Evolutionary conservation across 2,329 filamentous ascomycete species (phyloP).

Genomic region (Thelonectria discophora): DNA sequence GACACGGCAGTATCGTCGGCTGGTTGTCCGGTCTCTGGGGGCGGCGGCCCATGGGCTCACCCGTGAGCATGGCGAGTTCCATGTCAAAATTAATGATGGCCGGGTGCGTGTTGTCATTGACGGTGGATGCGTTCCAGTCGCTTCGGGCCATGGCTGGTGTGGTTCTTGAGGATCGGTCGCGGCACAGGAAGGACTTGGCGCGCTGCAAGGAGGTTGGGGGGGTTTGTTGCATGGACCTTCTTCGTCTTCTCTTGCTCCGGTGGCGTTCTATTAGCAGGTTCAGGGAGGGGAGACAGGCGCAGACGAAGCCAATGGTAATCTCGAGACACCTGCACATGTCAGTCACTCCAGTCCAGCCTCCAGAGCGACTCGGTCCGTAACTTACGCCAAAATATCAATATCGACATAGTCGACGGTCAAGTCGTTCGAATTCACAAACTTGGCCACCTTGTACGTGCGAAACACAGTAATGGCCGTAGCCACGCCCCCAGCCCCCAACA

Average conservation of each 20-base stretch:
- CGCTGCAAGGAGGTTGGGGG: neutral
- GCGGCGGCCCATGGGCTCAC: conserved; percentile 22
- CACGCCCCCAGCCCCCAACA: conserved; percentile 34
- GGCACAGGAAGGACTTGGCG: neutral
- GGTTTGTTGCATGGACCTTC: neutral
- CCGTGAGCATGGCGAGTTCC: conserved; percentile 36
- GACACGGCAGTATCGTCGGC: conserved; percentile 7
- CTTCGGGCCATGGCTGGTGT: neutral
- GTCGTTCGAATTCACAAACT: conserved; percentile 33
- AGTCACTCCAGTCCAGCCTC: conserved; percentile 1
- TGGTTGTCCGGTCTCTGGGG: neutral
- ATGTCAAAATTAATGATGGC: conserved; percentile 27
- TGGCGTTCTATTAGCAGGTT: conserved; percentile 15
- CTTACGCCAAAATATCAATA: conserved; percentile 34
- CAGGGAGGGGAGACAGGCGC: conserved; percentile 34
- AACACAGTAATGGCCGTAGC: conserved; percentile 34
- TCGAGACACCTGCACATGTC: conserved; percentile 22
- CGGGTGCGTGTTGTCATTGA: neutral
- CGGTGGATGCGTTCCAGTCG: neutral
- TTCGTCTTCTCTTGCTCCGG: neutral
- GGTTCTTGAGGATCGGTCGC: neutral
- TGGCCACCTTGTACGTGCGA: conserved; percentile 17
- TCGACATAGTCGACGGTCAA: conserved; percentile 32
- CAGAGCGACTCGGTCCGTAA: rapidly evolving
- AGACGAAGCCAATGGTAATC: conserved; percentile 36